Percentiles rank a stretch among this genome's conserved stretches.
Conservation (phyloP, 1,139 yeast species). For the Yamadazyma blattariae region DNA sequence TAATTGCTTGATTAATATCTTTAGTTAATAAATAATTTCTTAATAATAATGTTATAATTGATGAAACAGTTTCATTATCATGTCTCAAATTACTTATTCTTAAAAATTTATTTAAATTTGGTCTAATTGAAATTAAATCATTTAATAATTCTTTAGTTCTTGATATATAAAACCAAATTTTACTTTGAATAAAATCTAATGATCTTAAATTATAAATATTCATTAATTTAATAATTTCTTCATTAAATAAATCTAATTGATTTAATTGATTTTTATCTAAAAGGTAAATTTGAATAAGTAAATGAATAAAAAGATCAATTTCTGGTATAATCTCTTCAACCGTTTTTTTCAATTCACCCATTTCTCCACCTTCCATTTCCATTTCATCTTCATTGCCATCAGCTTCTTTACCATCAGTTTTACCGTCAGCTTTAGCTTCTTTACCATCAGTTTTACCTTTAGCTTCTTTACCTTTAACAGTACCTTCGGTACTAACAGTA, state of each 20-base stretch:
- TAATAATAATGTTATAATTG: constrained; percentile 76
- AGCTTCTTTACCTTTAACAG: too few species aligned
- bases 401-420: constrained; percentile 13
- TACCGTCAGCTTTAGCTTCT: too few species aligned
- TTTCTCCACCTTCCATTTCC: constrained; percentile 13
- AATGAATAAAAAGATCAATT: constrained; percentile 74
- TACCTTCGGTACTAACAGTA: too few species aligned
- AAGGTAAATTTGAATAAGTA: constrained; percentile 72
- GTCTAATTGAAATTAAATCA: constrained; percentile 62
- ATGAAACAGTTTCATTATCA: constrained; percentile 88
- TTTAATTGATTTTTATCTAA: constrained; percentile 58
- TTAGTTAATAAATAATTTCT: constrained; percentile 78
- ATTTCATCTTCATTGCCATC: constrained; percentile 9
- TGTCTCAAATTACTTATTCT: constrained; percentile 91
- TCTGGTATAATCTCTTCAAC: constrained; percentile 55
- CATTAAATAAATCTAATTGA: constrained; percentile 52
- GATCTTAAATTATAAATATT: constrained; percentile 74
- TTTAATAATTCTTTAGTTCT: constrained; percentile 71
- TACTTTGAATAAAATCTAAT: constrained; percentile 83
- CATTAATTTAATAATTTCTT: constrained; percentile 52
- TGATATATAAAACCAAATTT: constrained; percentile 88
- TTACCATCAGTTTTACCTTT: too few species aligned
- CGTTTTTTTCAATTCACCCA: constrained; percentile 10
- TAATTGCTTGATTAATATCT: constrained; percentile 84
- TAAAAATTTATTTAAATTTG: constrained; percentile 67